Evolutionary conservation across 495 filamentous ascomycete species (phyloP).

Genomic region (Mytilinidion resinicola): DNA sequence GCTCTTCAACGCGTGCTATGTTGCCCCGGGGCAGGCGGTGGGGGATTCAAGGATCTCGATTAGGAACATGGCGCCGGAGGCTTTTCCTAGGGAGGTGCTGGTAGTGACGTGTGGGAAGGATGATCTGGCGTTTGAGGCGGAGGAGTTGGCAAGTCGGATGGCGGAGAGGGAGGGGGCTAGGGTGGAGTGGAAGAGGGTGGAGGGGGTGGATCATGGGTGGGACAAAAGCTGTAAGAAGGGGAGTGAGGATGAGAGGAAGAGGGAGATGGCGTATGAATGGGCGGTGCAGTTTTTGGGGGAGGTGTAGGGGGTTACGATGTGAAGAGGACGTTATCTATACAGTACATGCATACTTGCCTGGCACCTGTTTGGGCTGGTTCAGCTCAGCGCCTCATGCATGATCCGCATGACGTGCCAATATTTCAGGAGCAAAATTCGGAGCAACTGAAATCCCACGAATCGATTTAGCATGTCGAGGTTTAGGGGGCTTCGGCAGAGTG

Average conservation of each 20-base stretch:
- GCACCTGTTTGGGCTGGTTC: too few relatives aligned
- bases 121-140: constrained; percentile 39
- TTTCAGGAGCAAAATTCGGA: too few relatives aligned
- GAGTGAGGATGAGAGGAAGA: not conserved
- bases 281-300: constrained; percentile 2
- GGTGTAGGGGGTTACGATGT: too few relatives aligned
- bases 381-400: too few relatives aligned
- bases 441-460: too few relatives aligned
- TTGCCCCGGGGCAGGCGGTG: not conserved
- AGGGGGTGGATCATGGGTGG: constrained; percentile 38
- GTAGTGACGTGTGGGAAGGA: constrained; percentile 44
- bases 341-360: too few relatives aligned
- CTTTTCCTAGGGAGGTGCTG: constrained; percentile 39
- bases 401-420: too few relatives aligned
- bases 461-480: too few relatives aligned
- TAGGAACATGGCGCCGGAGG: constrained; percentile 34
- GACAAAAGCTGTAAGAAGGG: constrained; percentile 10
- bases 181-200: constrained; percentile 40
- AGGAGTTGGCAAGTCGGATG: constrained; percentile 39
- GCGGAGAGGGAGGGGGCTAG: constrained; percentile 24
- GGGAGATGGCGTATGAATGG: constrained; percentile 1
- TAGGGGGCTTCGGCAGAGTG: too few relatives aligned
- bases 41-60: constrained; percentile 46
- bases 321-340: too few relatives aligned
- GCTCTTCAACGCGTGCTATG: constrained; percentile 7